Percentiles rank a stretch among this genome's conserved stretches.
Conservation (phyloP, 306 rosid genomes). For the Dalbergia cochinchinensis region DNA sequence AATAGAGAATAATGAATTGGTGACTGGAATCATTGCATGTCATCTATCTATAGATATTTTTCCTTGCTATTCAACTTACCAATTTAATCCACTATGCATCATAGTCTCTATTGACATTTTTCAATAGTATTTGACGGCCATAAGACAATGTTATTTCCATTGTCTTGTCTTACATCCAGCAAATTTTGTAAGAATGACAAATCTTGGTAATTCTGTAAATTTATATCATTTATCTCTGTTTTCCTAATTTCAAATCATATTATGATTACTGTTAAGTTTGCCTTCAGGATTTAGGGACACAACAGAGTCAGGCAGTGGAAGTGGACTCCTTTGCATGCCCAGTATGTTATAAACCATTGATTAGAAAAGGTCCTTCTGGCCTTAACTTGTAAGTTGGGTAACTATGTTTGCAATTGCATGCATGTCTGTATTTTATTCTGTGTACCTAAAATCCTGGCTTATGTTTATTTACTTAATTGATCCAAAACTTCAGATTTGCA, state of each 20-base stretch:
- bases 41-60: slow-evolving; percentile 3
- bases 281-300: slow-evolving; percentile 54
- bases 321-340: slow-evolving; percentile 81
- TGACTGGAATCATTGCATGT: neutral
- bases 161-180: too few species aligned
- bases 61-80: neutral
- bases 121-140: neutral
- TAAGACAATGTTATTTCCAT: neutral
- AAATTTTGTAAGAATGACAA: neutral
- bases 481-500: slow-evolving; percentile 68
- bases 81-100: slow-evolving; percentile 1
- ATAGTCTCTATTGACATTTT: slow-evolving; percentile 32
- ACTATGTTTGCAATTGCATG: neutral
- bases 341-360: slow-evolving; percentile 85
- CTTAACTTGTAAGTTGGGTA: slow-evolving; percentile 75
- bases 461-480: slow-evolving; percentile 32
- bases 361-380: slow-evolving; percentile 90
- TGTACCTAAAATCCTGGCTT: neutral
- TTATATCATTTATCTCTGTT: neutral
- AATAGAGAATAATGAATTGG: neutral
- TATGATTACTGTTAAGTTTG: slow-evolving; percentile 19
- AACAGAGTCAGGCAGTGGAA: slow-evolving; percentile 52
- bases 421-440: slow-evolving; percentile 17
- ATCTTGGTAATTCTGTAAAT: neutral
- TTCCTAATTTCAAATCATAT: neutral